These are phyloP conservation scores for Globisporangium barbulae DNA, from an alignment of 352 stramenopile species.

Conservation along the genomic window DNA sequence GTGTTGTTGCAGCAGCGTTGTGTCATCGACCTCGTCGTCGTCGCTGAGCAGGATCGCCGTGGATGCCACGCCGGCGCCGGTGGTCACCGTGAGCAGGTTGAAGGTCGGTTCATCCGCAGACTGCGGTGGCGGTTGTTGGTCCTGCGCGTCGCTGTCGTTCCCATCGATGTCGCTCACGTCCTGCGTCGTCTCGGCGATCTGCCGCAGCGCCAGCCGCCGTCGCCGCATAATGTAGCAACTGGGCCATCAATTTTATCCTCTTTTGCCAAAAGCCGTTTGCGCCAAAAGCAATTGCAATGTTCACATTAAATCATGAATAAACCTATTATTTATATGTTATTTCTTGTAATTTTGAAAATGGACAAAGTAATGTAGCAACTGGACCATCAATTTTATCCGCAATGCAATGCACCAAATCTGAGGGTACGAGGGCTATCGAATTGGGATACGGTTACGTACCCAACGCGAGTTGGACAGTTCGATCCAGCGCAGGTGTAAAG, in stretches of 20 bases:
- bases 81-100: slow-evolving; percentile 11
- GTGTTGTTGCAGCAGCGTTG: not conserved
- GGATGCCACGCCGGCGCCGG: not conserved
- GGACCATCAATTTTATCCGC: too few species aligned
- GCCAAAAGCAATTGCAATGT: too few species aligned
- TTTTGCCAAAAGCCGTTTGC: too few species aligned
- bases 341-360: too few species aligned
- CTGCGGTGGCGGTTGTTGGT: not conserved
- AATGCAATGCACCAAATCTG: too few species aligned
- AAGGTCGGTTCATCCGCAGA: slow-evolving; percentile 17
- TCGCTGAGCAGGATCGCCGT: slow-evolving; percentile 5
- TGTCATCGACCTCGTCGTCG: not conserved
- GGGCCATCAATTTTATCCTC: too few species aligned
- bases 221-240: slow-evolving; percentile 25
- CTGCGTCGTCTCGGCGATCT: slow-evolving; percentile 21
- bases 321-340: too few species aligned
- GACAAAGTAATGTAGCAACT: too few species aligned
- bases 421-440: not conserved
- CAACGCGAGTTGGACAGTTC: not conserved
- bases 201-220: slow-evolving; percentile 22
- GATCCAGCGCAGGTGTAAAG: not conserved
- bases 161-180: slow-evolving; percentile 22
- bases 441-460: not conserved
- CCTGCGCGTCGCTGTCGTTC: slow-evolving; percentile 6
- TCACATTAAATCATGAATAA: too few species aligned